Evolutionary conservation across 2,329 filamentous ascomycete species (phyloP).

Genomic region (Scedosporium aurantiacum): DNA sequence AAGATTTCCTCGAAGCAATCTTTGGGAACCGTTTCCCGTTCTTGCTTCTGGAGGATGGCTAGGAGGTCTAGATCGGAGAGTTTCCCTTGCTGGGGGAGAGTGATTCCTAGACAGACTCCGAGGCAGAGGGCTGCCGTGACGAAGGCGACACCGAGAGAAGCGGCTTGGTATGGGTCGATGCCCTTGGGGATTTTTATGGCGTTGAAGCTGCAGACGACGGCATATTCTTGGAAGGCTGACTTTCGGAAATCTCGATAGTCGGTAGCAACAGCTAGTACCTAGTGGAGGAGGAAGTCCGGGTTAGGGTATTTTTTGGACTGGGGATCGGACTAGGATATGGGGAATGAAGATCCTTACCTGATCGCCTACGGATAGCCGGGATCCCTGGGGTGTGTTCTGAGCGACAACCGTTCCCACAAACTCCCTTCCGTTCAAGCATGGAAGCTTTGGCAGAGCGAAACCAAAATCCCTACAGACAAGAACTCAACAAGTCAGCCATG

Average conservation of each 20-base stretch:
- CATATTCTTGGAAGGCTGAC: conserved; percentile 61
- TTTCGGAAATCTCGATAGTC: conserved; percentile 65
- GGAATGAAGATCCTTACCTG: conserved; percentile 14
- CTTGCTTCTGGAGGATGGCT: neutral
- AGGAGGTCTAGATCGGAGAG: neutral
- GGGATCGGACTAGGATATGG: neutral
- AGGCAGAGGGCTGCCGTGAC: conserved; percentile 57
- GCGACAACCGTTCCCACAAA: conserved; percentile 52
- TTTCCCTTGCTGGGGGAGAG: conserved; percentile 33
- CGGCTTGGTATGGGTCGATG: conserved; percentile 41
- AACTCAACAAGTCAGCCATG: neutral
- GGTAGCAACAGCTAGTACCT: conserved; percentile 56
- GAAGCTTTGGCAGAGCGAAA: conserved; percentile 56
- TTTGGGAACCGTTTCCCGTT: neutral
- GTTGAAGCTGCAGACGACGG: conserved; percentile 54
- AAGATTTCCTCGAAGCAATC: conserved; percentile 5
- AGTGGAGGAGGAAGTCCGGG: conserved; percentile 10
- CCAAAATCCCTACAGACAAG: conserved; percentile 48
- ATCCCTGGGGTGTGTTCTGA: conserved; percentile 2
- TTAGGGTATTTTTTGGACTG: no score
- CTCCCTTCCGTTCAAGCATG: conserved; percentile 60
- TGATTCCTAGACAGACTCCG: conserved; percentile 58
- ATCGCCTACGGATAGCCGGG: conserved; percentile 43
- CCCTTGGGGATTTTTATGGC: conserved; percentile 47
- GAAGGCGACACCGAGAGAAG: conserved; percentile 59